Percentiles rank a stretch among this genome's conserved stretches.
phyloP scores from a whole-genome alignment of 2,329 filamentous ascomycete genomes.

The Paraphoma sp. region DNA sequence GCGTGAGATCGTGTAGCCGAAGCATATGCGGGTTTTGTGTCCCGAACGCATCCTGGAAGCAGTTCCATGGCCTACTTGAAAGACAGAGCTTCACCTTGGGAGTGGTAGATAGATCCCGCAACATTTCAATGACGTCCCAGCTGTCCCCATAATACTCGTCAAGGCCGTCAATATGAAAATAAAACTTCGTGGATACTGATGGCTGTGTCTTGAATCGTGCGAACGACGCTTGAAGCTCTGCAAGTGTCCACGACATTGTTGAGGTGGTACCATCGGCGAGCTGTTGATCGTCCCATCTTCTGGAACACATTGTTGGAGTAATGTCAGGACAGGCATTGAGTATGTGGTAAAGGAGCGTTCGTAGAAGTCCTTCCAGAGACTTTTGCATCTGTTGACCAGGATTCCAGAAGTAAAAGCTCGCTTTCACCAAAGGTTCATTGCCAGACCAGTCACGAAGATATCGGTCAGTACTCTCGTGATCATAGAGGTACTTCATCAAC shows the following conservation, averaged over 20 bases:
- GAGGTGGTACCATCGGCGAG: too few species aligned
- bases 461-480: conserved; percentile 7
- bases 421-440: neutral
- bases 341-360: conserved; percentile 27
- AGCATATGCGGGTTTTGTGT: neutral
- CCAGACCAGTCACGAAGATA: conserved; percentile 26
- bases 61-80: conserved; percentile 25
- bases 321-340: conserved; percentile 9
- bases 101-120: conserved; percentile 6
- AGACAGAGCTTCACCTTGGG: conserved; percentile 24
- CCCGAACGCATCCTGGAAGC: conserved; percentile 11
- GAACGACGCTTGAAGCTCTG: neutral
- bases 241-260: neutral
- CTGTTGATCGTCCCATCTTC: neutral
- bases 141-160: conserved; percentile 22
- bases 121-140: conserved; percentile 15
- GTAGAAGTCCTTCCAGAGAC: conserved; percentile 30
- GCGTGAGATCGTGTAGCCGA: conserved; percentile 6
- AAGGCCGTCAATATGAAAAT: conserved; percentile 25
- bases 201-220: neutral
- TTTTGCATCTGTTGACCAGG: conserved; percentile 30
- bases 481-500: conserved; percentile 39
- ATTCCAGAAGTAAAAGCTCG: conserved; percentile 40
- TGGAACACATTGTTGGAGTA: neutral
- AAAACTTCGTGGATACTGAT: conserved; percentile 12